phyloP scores from a whole-genome alignment of 2,329 filamentous ascomycete species.

The Hypoxylon sp. region DNA sequence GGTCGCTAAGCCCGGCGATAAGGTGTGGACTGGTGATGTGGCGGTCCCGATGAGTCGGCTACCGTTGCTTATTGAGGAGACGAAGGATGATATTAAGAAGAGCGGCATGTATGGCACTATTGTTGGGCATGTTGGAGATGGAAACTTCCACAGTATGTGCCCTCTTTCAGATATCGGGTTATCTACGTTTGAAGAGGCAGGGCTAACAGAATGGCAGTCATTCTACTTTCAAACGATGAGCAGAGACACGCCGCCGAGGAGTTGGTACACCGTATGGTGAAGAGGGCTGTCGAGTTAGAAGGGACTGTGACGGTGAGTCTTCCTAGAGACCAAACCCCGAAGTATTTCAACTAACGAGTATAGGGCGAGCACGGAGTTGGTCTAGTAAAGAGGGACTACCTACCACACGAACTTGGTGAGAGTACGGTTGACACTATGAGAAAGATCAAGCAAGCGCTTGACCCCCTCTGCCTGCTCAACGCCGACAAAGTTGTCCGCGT shows the following conservation, averaged over 20 bases:
- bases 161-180: too few relatives aligned
- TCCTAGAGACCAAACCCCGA: not conserved
- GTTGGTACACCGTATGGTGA: constrained; percentile 87
- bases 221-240: constrained; percentile 73
- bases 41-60: constrained; percentile 84
- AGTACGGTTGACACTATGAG: constrained; percentile 86
- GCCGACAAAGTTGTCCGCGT: constrained; percentile 78
- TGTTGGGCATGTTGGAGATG: constrained; percentile 81
- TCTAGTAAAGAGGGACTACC: constrained; percentile 86
- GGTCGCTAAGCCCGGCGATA: constrained; percentile 74
- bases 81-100: constrained; percentile 72
- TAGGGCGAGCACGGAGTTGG: constrained; percentile 87
- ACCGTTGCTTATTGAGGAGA: constrained; percentile 83
- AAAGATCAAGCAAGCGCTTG: constrained; percentile 86
- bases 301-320: constrained; percentile 79
- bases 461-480: constrained; percentile 79
- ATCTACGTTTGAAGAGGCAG: too few relatives aligned
- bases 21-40: constrained; percentile 89
- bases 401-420: constrained; percentile 82
- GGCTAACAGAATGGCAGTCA: constrained; percentile 57
- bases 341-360: constrained; percentile 17
- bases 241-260: constrained; percentile 77
- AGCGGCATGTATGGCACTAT: constrained; percentile 74
- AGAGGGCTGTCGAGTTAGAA: constrained; percentile 86
- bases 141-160: constrained; percentile 78